Evolutionary conservation across 2,329 filamentous ascomycete genomes (phyloP).

Genomic region (Scedosporium aurantiacum): DNA sequence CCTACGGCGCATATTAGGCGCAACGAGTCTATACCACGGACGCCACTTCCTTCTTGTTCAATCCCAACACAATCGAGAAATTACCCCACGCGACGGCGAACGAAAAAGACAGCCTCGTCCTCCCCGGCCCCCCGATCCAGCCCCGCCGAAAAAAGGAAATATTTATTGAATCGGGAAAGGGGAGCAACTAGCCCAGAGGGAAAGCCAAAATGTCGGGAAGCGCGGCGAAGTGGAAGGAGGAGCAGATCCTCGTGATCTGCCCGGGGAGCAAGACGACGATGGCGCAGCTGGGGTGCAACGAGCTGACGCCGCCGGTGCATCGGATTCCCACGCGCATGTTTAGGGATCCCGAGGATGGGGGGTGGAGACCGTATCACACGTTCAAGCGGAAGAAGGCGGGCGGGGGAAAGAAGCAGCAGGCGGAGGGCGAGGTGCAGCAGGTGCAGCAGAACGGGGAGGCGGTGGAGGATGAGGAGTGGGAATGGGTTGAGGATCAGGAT

Average conservation of each 20-base stretch:
- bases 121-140: too few species aligned
- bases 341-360: slow-evolving; percentile 66
- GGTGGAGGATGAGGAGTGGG: slow-evolving; percentile 43
- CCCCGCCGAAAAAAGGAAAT: not conserved
- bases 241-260: slow-evolving; percentile 60
- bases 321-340: slow-evolving; percentile 94
- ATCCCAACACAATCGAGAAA: too few species aligned
- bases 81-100: too few species aligned
- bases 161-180: too few species aligned
- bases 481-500: slow-evolving; percentile 81
- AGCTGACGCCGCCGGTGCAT: slow-evolving; percentile 81
- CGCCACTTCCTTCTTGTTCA: too few species aligned
- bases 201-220: slow-evolving; percentile 42
- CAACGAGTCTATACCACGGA: too few species aligned
- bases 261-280: slow-evolving; percentile 82
- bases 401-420: slow-evolving; percentile 19
- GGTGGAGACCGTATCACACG: slow-evolving; percentile 66
- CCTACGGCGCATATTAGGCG: too few species aligned
- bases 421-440: slow-evolving; percentile 18
- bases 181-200: not conserved
- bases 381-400: slow-evolving; percentile 47
- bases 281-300: slow-evolving; percentile 79
- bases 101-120: too few species aligned
- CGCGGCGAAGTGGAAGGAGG: slow-evolving; percentile 51
- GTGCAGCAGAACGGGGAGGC: slow-evolving; percentile 3